phyloP scores from a whole-genome alignment of 2,329 filamentous ascomycete genomes.

The Talaromyces sp. region DNA sequence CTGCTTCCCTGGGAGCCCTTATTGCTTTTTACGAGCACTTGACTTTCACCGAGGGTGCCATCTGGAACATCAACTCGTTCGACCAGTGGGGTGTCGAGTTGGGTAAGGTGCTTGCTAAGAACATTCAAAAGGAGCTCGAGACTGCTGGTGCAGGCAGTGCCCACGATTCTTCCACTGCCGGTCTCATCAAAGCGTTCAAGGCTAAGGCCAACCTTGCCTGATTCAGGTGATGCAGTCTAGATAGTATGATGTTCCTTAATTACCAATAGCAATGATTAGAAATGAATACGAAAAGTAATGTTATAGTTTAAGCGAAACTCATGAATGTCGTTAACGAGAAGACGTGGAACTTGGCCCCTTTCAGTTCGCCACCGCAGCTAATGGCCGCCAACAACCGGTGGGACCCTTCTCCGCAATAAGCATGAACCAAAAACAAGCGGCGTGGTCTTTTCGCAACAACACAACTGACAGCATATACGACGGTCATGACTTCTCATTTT shows the following conservation, averaged over 20 bases:
- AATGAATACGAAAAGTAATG: constrained; percentile 13
- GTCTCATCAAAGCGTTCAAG: constrained; percentile 91
- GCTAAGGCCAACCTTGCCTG: constrained; percentile 56
- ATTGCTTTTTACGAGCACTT: constrained; percentile 99
- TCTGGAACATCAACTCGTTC: constrained; percentile 99
- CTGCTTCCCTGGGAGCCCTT: constrained; percentile 84
- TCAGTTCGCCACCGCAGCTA: not conserved
- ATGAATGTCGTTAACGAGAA: not conserved
- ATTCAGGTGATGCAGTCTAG: constrained; percentile 12
- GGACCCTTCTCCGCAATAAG: constrained; percentile 7
- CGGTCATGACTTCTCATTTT: not conserved
- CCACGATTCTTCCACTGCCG: constrained; percentile 85
- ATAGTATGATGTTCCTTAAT: not conserved
- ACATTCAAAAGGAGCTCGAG: constrained; percentile 82
- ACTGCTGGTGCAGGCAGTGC: constrained; percentile 62
- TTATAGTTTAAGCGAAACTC: not conserved
- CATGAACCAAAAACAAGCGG: not conserved
- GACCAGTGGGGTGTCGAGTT: constrained; percentile 99
- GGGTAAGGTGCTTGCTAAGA: constrained; percentile 93
- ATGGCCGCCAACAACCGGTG: constrained; percentile 1
- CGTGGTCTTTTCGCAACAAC: constrained; percentile 11
- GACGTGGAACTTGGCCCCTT: not conserved
- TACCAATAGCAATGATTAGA: constrained; percentile 12
- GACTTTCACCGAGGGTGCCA: constrained; percentile 92
- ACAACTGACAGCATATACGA: not conserved